Base-by-base conservation (phyloP, 805 yeast genomes). In the Starmerella bombi region DNA sequence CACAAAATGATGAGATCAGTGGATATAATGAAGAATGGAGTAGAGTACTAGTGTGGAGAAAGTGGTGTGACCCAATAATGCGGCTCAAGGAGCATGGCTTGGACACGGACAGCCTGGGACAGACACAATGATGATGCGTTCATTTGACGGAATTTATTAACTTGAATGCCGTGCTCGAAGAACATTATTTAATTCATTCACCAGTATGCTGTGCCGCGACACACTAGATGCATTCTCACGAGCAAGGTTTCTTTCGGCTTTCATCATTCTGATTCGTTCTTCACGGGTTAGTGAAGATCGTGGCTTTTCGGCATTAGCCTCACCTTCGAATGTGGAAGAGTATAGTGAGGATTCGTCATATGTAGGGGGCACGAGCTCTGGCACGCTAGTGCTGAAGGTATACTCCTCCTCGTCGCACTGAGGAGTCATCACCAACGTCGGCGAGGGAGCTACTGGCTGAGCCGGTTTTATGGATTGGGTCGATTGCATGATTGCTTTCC, bases 241-340 rank as follows among this genome's bases (percentile, higher is more conserved):
- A 30, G 38, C 14, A 21, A 17, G 21, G 1, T 15, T 32, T 5
- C 46, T 41, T 9, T 32, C 25, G 9, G 21, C 12, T 20, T 34
- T 40, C 23, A 36, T 34, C 5, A 31, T 36, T n/a, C 30, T 15
- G 27, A 50, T 50, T 2, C 53, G 38, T 21, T 48, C 53, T 5
- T 43, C 50, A 10, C 53, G 48, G 18, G 27, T 7, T 8, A 23
- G 27, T 12, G 7, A 12, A 8, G 27, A 23, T 23, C 12, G 7
- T 8, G 27, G 7, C 7, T 8, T 7, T 7, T 12, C 12, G 1
- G 33, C 18, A 0, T 36, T 37, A 0, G 41, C 43, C 3, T 40
- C 49, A 18, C 45, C 42, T 30, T 50, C 53, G 31, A 45, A 28
- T 2, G 43, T 25, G 2, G 42, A 32, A 4, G 38, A 17, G 8